Conservation (phyloP, 1,284 basidiomycete species). For the Trichosporon asahii region DNA sequence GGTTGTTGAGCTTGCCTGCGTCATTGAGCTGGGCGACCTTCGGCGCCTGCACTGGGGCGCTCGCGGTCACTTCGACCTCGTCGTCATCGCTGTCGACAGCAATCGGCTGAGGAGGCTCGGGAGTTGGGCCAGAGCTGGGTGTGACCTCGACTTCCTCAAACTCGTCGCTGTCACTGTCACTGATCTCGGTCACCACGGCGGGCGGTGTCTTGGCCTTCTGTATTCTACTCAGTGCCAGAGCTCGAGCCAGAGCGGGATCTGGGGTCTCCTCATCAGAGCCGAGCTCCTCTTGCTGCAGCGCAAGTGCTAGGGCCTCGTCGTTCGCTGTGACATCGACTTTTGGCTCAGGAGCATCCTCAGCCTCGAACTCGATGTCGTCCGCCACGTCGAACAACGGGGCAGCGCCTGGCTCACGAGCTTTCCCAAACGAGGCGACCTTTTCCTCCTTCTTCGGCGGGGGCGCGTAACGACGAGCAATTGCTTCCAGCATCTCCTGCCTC, state of each 20-base stretch:
- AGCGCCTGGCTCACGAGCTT: slow-evolving; percentile 29
- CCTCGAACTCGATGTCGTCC: slow-evolving; percentile 48
- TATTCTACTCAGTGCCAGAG: slow-evolving; percentile 32
- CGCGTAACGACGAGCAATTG: slow-evolving; percentile 60
- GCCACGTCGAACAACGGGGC: slow-evolving; percentile 61
- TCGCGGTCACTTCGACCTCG: slow-evolving; percentile 2
- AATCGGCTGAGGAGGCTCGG: slow-evolving; percentile 12
- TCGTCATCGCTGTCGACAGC: slow-evolving; percentile 16
- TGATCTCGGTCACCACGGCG: neutral
- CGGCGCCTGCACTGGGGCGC: neutral
- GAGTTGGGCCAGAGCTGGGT: slow-evolving; percentile 19
- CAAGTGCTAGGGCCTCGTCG: slow-evolving; percentile 48
- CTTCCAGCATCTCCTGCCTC: slow-evolving; percentile 63
- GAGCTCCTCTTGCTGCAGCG: slow-evolving; percentile 48
- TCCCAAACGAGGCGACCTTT: slow-evolving; percentile 40
- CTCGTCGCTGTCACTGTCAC: slow-evolving; percentile 26
- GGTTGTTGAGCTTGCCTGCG: neutral
- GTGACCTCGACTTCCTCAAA: slow-evolving; percentile 35
- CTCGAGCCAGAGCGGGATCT: slow-evolving; percentile 39
- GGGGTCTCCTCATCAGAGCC: slow-evolving; percentile 46
- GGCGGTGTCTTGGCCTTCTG: slow-evolving; percentile 21
- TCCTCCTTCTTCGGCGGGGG: slow-evolving; percentile 47
- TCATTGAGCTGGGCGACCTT: neutral
- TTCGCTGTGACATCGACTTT: slow-evolving; percentile 32
- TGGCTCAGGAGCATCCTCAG: slow-evolving; percentile 6